Percentiles rank a stretch among this genome's conserved stretches.
Conservation (phyloP, 805 yeast species). For the Nakazawaea ernobii region DNA sequence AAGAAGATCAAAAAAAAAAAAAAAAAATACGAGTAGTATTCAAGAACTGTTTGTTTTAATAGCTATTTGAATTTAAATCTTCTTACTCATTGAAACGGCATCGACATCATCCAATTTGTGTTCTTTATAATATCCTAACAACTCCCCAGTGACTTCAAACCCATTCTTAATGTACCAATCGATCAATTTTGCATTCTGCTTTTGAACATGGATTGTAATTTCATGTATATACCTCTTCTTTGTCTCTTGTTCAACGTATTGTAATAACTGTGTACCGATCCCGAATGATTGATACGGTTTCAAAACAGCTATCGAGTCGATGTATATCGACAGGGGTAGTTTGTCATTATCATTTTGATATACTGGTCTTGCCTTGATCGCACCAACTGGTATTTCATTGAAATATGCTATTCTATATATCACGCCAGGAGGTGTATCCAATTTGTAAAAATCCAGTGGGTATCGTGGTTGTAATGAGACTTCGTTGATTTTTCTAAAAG, state of each 20-base stretch:
- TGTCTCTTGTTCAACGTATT: slow-evolving; percentile 52
- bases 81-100: slow-evolving; percentile 28
- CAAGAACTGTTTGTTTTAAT: no score
- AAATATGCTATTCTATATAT: slow-evolving; percentile 30
- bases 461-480: slow-evolving; percentile 3
- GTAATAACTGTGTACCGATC: slow-evolving; percentile 54
- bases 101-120: slow-evolving; percentile 33
- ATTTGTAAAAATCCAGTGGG: slow-evolving; percentile 3
- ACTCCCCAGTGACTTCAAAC: slow-evolving; percentile 24
- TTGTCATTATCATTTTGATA: slow-evolving; percentile 34
- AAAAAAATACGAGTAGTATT: no score
- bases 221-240: slow-evolving; percentile 40
- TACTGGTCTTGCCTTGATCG: slow-evolving; percentile 50
- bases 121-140: slow-evolving; percentile 29
- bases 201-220: slow-evolving; percentile 32
- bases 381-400: slow-evolving; percentile 79
- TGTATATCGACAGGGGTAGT: slow-evolving; percentile 50
- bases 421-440: background rate
- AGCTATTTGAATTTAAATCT: slow-evolving; percentile 16
- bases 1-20: no score
- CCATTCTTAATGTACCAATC: slow-evolving; percentile 35
- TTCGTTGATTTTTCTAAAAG: slow-evolving; percentile 3
- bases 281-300: slow-evolving; percentile 56
- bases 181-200: slow-evolving; percentile 24
- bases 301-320: slow-evolving; percentile 65